Evolutionary conservation across 2,329 filamentous ascomycete genomes (phyloP).

Genomic region (Lomentospora prolificans): DNA sequence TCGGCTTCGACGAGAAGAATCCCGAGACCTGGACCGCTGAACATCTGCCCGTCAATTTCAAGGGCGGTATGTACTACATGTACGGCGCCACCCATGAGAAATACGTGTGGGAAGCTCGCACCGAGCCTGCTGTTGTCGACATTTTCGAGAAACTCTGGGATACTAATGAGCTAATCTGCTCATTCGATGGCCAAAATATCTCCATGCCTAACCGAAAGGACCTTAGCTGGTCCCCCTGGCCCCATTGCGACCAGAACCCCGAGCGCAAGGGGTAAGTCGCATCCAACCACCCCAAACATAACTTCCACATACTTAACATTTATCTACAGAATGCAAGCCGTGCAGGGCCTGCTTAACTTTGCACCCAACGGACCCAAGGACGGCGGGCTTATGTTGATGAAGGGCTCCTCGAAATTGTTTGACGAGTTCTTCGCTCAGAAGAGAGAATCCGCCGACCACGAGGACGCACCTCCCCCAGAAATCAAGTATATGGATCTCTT

Average conservation of each 20-base stretch:
- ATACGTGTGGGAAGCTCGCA: constrained; percentile 32
- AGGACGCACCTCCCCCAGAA: constrained; percentile 21
- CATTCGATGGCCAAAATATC: constrained; percentile 27
- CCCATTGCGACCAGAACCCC: constrained; percentile 29
- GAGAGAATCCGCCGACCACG: constrained; percentile 17
- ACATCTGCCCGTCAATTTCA: constrained; percentile 30
- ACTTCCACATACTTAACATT: not conserved
- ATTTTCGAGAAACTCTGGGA: constrained; percentile 31
- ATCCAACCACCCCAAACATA: not conserved
- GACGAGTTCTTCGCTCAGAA: constrained; percentile 33
- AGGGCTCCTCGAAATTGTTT: constrained; percentile 28
- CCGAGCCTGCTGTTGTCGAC: constrained; percentile 28
- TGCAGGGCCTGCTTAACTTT: constrained; percentile 34
- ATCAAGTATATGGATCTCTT: constrained; percentile 28
- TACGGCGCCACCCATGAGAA: constrained; percentile 31
- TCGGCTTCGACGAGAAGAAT: constrained; percentile 25
- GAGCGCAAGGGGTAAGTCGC: constrained; percentile 4
- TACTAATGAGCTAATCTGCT: constrained; percentile 18
- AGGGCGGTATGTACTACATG: constrained; percentile 32
- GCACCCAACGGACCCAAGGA: constrained; percentile 33
- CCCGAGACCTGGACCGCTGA: constrained; percentile 30
- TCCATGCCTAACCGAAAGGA: constrained; percentile 30
- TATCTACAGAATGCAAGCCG: constrained; percentile 17
- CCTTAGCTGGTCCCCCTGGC: constrained; percentile 29
- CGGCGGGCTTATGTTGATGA: constrained; percentile 34